Base-by-base conservation (phyloP, 2,329 filamentous ascomycete genomes). In the Exophiala oligosperma region DNA sequence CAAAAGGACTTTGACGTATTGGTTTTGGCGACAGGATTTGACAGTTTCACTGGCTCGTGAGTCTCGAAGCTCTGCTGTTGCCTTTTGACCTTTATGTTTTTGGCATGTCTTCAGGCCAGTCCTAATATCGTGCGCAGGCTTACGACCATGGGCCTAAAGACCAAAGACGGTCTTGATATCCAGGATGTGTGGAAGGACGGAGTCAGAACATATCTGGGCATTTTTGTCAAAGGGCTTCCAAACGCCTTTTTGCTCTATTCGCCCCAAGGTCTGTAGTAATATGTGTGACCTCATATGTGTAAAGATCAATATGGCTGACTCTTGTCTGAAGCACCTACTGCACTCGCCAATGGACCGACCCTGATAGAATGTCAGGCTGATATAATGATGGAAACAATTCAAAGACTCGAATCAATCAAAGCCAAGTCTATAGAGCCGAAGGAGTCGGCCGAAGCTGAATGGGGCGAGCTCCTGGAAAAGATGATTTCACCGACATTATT, bases 191-290 rank as follows among this genome's bases (percentile, higher is more conserved):
- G 76, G 63, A 65, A 65, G 11, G 50, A 69, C 0, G 74, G 73
- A 0, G 71, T 73, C 4, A 64, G 69, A 32, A 76, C 76, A 0
- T 77, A 76, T 55, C 67, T 81, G 0, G 79, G 79, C 0, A 71
- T 76, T 23, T 72, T 72, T 0, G 71, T 76, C 8, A 60, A 70
- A 12, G 72, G 72, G 3, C 79, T 77, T 58, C 77, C 78, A 0
- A 82, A 82, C 49, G 70, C 78, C 66, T 79, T 81, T 69, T 76
- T 77, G 54, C 67, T 80, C 49, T 85, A 84, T 65, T 82, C 82
- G 0, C 73, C 77, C 0, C 83, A 86, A 11, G 80, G 74, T 62
- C 51, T 3, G 55, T 28, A 7, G 26, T 28, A 4, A 28, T 28
- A 7, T 12, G 2, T 17, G 14, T 35, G 43, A 17, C 3, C 24